phyloP scores from a whole-genome alignment of 1,139 yeast genomes.

The Geotrichum fermentans region DNA sequence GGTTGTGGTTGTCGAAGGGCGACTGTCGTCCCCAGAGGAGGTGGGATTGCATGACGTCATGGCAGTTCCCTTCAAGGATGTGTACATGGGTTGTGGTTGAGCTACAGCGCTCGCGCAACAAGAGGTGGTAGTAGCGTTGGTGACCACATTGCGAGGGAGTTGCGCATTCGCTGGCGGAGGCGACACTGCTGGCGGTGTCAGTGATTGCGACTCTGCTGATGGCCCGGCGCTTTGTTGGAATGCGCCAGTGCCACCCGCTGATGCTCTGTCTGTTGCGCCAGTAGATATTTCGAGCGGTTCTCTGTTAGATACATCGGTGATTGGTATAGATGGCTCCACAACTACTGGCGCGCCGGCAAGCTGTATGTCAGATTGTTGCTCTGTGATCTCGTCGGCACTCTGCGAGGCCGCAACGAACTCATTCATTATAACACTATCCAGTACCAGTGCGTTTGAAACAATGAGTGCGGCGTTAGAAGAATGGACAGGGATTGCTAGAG shows the following conservation, averaged over 20 bases:
- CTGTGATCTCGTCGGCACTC: background rate
- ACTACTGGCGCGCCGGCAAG: too few relatives aligned
- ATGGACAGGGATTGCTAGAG: background rate
- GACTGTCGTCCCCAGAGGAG: background rate
- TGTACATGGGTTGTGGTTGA: background rate
- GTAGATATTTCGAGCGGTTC: too few relatives aligned
- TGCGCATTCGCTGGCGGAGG: too few relatives aligned
- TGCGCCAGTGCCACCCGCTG: too few relatives aligned
- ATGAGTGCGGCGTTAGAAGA: background rate
- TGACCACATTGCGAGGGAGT: too few relatives aligned
- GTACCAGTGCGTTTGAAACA: background rate
- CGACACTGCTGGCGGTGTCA: too few relatives aligned
- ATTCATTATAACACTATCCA: background rate
- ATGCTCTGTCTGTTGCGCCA: too few relatives aligned
- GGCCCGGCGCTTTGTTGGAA: too few relatives aligned
- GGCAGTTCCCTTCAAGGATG: background rate
- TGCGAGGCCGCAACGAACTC: background rate
- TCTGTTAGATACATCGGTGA: too few relatives aligned
- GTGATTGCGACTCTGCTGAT: too few relatives aligned
- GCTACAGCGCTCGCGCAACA: background rate
- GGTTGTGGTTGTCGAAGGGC: background rate
- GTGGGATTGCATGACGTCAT: constrained; percentile 5
- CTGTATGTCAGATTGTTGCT: too few relatives aligned
- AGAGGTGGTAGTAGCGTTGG: background rate
- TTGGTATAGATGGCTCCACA: too few relatives aligned